Conservation (phyloP, 345 rosid genomes). For the Eutrema heterophyllum region DNA sequence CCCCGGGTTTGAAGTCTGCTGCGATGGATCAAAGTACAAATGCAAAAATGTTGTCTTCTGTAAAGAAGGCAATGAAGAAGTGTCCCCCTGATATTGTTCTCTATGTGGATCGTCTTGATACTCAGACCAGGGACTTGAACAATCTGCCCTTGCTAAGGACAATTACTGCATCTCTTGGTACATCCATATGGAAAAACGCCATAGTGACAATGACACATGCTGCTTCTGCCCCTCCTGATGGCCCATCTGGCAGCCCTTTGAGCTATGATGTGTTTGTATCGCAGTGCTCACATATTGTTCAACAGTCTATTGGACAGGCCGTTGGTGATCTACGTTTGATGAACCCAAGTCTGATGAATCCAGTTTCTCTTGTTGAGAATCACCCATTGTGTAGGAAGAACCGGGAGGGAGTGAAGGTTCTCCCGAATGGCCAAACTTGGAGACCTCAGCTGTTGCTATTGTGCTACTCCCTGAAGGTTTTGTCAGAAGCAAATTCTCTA, state of each 20-base stretch:
- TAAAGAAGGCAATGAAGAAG: slow-evolving; percentile 59
- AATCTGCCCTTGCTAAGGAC: slow-evolving; percentile 74
- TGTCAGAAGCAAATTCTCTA: slow-evolving; percentile 72
- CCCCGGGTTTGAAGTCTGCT: slow-evolving; percentile 79
- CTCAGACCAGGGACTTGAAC: slow-evolving; percentile 79
- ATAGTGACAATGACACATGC: slow-evolving; percentile 89
- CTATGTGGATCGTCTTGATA: slow-evolving; percentile 83
- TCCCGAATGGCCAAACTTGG: slow-evolving; percentile 90
- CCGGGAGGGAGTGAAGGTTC: slow-evolving; percentile 83
- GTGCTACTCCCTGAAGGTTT: slow-evolving; percentile 77
- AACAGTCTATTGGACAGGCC: slow-evolving; percentile 90
- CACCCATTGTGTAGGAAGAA: slow-evolving; percentile 83
- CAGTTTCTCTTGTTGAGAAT: slow-evolving; percentile 87
- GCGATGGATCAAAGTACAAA: slow-evolving; percentile 75
- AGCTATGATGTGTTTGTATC: slow-evolving; percentile 88
- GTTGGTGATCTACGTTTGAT: slow-evolving; percentile 87
- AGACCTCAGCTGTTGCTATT: slow-evolving; percentile 74
- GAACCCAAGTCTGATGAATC: slow-evolving; percentile 91
- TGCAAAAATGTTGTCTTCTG: slow-evolving; percentile 56
- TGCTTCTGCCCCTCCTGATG: slow-evolving; percentile 97
- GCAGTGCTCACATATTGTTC: slow-evolving; percentile 88
- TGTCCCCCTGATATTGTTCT: slow-evolving; percentile 84
- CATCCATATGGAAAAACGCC: slow-evolving; percentile 85
- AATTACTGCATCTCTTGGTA: slow-evolving; percentile 59
- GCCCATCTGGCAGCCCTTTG: slow-evolving; percentile 82